These are phyloP conservation scores for Stellera chamaejasme DNA, from an alignment of 345 rosid genomes.

Conservation along the genomic window DNA sequence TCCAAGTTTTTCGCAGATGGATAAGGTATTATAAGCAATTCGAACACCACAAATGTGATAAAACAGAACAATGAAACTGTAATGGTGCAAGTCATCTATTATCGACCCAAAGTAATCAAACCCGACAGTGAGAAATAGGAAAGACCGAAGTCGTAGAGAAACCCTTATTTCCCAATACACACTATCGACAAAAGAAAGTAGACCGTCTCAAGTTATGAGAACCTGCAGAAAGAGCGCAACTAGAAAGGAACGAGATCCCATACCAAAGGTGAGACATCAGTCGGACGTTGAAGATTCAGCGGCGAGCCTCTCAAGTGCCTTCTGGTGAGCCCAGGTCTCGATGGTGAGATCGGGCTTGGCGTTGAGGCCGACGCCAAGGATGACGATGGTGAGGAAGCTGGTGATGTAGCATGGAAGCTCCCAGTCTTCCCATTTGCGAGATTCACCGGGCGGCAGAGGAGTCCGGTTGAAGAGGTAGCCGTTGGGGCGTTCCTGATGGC, in stretches of 20 bases:
- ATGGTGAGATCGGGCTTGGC: slow-evolving; percentile 98
- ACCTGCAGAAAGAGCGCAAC: neutral
- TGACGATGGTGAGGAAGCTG: slow-evolving; percentile 90
- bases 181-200: slow-evolving; percentile 8
- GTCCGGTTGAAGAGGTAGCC: slow-evolving; percentile 81
- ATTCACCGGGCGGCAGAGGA: slow-evolving; percentile 70
- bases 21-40: too few species aligned
- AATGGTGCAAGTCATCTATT: too few species aligned
- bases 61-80: too few species aligned
- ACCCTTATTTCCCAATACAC: slow-evolving; percentile 8
- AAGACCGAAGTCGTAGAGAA: neutral
- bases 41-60: too few species aligned
- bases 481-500: slow-evolving; percentile 89
- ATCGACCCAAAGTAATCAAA: too few species aligned
- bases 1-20: too few species aligned
- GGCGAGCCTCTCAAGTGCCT: slow-evolving; percentile 69
- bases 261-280: slow-evolving; percentile 3
- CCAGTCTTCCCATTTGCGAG: slow-evolving; percentile 98
- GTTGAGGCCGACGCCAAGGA: slow-evolving; percentile 93
- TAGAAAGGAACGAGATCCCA: neutral
- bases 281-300: slow-evolving; percentile 10
- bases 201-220: neutral
- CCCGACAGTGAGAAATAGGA: too few species aligned
- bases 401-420: slow-evolving; percentile 98
- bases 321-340: slow-evolving; percentile 99